These are phyloP conservation scores for Cadophora malorum DNA, from an alignment of 2,329 filamentous ascomycete genomes.

Conservation along the genomic window DNA sequence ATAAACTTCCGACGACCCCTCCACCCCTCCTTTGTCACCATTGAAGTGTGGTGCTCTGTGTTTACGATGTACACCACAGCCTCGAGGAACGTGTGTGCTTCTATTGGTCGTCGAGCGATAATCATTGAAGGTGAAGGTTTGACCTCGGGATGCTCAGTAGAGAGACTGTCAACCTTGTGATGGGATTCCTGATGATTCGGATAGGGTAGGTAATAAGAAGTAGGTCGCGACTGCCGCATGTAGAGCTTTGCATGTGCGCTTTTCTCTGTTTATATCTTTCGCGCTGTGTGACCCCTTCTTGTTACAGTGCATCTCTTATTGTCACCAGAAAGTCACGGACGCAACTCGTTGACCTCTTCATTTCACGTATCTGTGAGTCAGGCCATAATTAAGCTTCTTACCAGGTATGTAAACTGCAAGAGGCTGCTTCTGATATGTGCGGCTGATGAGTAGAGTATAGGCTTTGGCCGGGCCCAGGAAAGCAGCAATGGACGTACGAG, in stretches of 20 bases:
- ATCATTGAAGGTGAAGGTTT: neutral
- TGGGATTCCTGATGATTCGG: slow-evolving; percentile 7
- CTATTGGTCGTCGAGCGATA: slow-evolving; percentile 27
- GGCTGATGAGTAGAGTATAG: neutral
- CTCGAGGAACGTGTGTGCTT: slow-evolving; percentile 36
- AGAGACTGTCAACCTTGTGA: slow-evolving; percentile 23
- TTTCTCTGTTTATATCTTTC: slow-evolving; percentile 10
- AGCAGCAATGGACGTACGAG: slow-evolving; percentile 35
- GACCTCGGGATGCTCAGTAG: neutral
- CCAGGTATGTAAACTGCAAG: neutral
- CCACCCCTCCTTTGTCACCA: neutral
- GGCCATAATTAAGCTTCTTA: too few relatives aligned
- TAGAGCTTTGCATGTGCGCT: slow-evolving; percentile 3
- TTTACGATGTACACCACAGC: slow-evolving; percentile 26
- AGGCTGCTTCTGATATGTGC: too few relatives aligned
- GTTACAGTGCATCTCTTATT: neutral
- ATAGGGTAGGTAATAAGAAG: neutral
- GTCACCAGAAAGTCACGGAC: too few relatives aligned
- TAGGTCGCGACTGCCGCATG: slow-evolving; percentile 9
- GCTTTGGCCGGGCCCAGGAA: neutral
- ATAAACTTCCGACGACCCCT: neutral
- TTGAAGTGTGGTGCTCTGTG: neutral
- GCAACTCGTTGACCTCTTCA: too few relatives aligned
- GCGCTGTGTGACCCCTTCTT: neutral
- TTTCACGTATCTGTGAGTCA: too few relatives aligned